Percentiles rank a stretch among this genome's conserved stretches.
Conservation (phyloP, 176 grass and related monocot species). For the Zizania latifolia region DNA sequence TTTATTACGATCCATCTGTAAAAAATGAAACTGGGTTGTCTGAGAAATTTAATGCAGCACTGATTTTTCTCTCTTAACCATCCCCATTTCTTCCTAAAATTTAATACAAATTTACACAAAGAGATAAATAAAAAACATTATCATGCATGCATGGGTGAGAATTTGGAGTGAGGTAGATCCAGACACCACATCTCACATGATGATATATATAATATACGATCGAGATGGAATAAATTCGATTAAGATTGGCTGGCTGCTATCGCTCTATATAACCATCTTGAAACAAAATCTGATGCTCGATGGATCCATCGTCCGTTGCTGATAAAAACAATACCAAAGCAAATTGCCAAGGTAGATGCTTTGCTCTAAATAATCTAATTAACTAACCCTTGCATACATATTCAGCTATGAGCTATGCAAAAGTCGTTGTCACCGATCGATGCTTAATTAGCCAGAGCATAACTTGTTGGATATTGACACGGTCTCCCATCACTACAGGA, state of each 20-base stretch:
- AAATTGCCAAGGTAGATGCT: not conserved
- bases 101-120: too few species aligned
- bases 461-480: too few species aligned
- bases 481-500: too few species aligned
- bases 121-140: too few species aligned
- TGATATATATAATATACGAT: not conserved
- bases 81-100: too few species aligned
- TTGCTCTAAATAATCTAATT: not conserved
- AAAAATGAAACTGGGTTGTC: too few species aligned
- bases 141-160: too few species aligned
- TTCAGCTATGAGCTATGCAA: not conserved
- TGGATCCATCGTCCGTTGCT: not conserved
- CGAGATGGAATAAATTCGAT: not conserved
- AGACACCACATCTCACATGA: not conserved
- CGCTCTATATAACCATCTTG: not conserved
- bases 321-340: not conserved
- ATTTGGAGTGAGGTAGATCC: not conserved
- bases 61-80: too few species aligned
- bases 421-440: too few species aligned
- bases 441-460: too few species aligned
- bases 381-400: not conserved
- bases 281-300: not conserved
- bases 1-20: too few species aligned
- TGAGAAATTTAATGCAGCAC: too few species aligned
- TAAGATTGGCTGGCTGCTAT: not conserved